Conservation (phyloP, 768 basidiomycete species). For the Lentinus brumalis region DNA sequence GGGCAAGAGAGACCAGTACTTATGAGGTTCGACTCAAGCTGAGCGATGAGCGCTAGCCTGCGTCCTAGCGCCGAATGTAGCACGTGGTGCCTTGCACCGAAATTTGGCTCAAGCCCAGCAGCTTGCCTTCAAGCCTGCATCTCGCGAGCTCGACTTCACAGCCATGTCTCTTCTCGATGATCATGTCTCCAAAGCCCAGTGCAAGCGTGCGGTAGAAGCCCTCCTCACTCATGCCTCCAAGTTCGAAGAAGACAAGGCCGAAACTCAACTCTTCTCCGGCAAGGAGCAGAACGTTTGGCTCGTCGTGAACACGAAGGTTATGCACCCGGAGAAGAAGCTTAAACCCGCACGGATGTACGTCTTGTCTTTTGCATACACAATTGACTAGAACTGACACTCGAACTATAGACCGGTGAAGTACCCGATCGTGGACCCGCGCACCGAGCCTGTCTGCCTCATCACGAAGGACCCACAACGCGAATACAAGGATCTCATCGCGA, state of each 20-base stretch:
- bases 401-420: constrained; percentile 67
- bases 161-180: constrained; percentile 55
- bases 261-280: constrained; percentile 71
- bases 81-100: not conserved
- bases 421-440: constrained; percentile 82
- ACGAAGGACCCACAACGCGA: constrained; percentile 94
- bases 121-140: not conserved
- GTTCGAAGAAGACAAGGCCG: constrained; percentile 62
- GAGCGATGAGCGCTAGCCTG: too few species aligned
- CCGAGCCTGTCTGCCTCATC: constrained; percentile 82
- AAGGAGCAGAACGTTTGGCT: constrained; percentile 91
- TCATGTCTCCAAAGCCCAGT: constrained; percentile 72
- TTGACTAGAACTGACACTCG: not conserved
- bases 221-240: constrained; percentile 72
- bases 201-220: constrained; percentile 75
- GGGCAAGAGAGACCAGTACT: too few species aligned
- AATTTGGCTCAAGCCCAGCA: not conserved
- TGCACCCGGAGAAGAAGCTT: constrained; percentile 70
- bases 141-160: not conserved
- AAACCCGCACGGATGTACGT: constrained; percentile 87
- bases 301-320: constrained; percentile 82
- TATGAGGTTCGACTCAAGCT: too few species aligned
- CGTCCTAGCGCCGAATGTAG: too few species aligned
- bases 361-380: not conserved
- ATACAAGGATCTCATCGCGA: constrained; percentile 91